Conservation (phyloP, 108 stramenopile genomes). For the Cylindrotheca fusiformis region DNA sequence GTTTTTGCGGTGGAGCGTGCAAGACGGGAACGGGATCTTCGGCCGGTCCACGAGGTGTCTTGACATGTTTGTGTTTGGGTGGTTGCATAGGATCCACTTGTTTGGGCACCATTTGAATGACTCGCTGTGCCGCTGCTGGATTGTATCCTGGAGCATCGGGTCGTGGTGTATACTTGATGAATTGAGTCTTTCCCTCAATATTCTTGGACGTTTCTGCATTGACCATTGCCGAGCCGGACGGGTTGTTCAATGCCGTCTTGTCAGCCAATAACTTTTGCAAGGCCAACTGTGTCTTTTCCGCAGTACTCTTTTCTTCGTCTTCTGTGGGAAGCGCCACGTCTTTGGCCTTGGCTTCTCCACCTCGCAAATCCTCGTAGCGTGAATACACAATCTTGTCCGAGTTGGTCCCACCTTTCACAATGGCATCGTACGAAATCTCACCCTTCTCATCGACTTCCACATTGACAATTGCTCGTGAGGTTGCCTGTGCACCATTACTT, state of each 20-base stretch:
- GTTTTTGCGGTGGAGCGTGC: constrained; percentile 78
- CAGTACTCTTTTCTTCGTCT: constrained; percentile 85
- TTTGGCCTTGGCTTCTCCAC: constrained; percentile 60
- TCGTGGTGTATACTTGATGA: constrained; percentile 96
- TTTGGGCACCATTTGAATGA: constrained; percentile 97
- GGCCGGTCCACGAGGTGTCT: constrained; percentile 92
- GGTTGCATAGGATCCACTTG: constrained; percentile 99
- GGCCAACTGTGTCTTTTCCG: constrained; percentile 87
- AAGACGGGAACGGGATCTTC: constrained; percentile 90
- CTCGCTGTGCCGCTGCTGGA: constrained; percentile 88
- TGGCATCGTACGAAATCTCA: constrained; percentile 90
- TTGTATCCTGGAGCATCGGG: constrained; percentile 98
- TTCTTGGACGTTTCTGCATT: constrained; percentile 74
- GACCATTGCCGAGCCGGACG: constrained; percentile 71
- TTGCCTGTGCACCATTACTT: constrained; percentile 4
- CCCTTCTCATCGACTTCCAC: constrained; percentile 89
- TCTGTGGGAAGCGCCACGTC: constrained; percentile 87
- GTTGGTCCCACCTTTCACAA: constrained; percentile 94
- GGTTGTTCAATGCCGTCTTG: constrained; percentile 87
- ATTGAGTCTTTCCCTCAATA: constrained; percentile 84
- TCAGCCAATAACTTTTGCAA: constrained; percentile 68
- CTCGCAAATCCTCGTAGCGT: constrained; percentile 78
- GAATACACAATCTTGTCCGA: constrained; percentile 86
- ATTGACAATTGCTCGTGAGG: constrained; percentile 77
- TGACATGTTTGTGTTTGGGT: constrained; percentile 97